Base-by-base conservation (phyloP, 805 yeast species). In the Saccharomycopsis schoenii region DNA sequence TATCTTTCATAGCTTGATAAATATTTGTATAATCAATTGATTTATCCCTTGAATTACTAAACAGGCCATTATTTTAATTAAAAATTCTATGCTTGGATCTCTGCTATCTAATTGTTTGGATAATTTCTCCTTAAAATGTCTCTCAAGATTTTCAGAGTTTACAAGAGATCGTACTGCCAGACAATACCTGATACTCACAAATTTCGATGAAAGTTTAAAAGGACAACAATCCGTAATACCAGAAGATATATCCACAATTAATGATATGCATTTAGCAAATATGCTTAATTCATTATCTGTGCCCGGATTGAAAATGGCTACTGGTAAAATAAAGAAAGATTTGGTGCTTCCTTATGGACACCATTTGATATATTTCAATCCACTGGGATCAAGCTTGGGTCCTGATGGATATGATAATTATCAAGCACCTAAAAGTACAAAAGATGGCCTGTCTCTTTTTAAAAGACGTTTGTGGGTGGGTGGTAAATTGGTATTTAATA, bases 391-490 rank as follows among this genome's bases (percentile, higher is more conserved):
- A 43, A 85, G 80, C 59, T 68, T 89, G 19, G 84, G 86, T 1
- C 56, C 66, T 1, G 97, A 91, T 71, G 97, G 97, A 0, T 91
- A 89, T 71, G 96, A 88, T 65, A 77, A 84, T 55, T 82, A 86
- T 66, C 94, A 88, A 68, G 83, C 91, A 0, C 96, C 96, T 0
- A 54, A 58, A 15, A 57, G 42, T 4, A 43, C 24, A 40, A 55
- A 57, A 19, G 29, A 37, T 8, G 55, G 62, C 57, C 41, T 56
- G 25, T 66, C 70, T 37, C 72, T 72, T 21, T 86, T 79, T 67
- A 73, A 71, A 39, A 72, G 93, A 63, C 75, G 97, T 25, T 78
- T 92, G 82, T 91, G 97, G 97, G 83, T 80, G 0, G 82, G 85
- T 39, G 97, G 97, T 1, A 71, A 77, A 24, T 73, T 91, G 40